A percentile compares a stretch with the other conserved stretches of the same genome.
Evolutionary conservation across 164 flowering plant species (phyloP).

Genomic region (Amborella trichopoda): DNA sequence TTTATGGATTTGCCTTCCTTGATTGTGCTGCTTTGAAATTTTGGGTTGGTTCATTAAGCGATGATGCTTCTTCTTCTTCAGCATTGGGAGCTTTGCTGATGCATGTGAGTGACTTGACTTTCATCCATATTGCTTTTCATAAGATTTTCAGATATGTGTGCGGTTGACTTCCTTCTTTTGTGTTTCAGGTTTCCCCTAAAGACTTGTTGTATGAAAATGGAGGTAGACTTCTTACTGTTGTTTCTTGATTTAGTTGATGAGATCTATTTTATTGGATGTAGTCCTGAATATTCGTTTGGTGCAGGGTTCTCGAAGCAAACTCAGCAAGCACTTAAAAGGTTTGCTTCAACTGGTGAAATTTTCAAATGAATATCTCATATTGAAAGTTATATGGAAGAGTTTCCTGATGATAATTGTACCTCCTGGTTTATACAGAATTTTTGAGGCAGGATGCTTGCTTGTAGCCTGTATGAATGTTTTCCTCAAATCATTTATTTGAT

Average conservation of each 20-base stretch:
- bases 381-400: too few relatives aligned
- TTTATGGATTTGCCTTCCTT: slow-evolving; percentile 89
- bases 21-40: slow-evolving; percentile 81
- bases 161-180: background rate
- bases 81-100: slow-evolving; percentile 79
- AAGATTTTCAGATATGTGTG: too few relatives aligned
- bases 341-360: slow-evolving; percentile 45
- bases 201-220: slow-evolving; percentile 65
- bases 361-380: background rate
- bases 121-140: too few relatives aligned
- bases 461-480: too few relatives aligned
- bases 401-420: too few relatives aligned
- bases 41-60: slow-evolving; percentile 83
- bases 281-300: too few relatives aligned
- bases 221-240: slow-evolving; percentile 30
- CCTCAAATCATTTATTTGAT: too few relatives aligned
- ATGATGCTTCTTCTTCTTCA: slow-evolving; percentile 87
- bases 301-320: slow-evolving; percentile 83
- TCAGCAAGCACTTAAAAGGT: slow-evolving; percentile 69
- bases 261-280: too few relatives aligned
- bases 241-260: background rate
- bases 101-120: slow-evolving; percentile 51
- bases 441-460: too few relatives aligned
- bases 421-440: too few relatives aligned
- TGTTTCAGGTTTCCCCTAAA: slow-evolving; percentile 64